Evolutionary conservation across 352 stramenopile genomes (phyloP), one percentile per base, ranked within the genome.

Genomic region (Pythium volutum): DNA sequence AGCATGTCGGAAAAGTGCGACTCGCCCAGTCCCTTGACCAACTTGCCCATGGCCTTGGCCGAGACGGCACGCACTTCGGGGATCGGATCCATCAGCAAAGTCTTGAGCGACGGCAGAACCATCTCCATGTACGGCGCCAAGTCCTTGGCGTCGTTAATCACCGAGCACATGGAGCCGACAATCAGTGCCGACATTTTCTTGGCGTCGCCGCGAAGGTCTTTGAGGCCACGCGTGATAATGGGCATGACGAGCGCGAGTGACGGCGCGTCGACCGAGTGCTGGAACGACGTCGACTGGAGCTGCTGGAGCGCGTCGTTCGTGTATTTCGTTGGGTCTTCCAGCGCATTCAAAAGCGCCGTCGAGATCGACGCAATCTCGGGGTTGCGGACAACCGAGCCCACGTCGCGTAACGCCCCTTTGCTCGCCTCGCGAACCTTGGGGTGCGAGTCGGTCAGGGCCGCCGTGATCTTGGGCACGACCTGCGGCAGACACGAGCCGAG

Each of bases 141-240:
- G 71, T 99, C 96, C 76, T 97, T 96, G 23, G 96, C 75, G 73
- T 99, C 96, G 69, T 98, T 98, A 46, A 99, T 98, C 96, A 99
- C 99, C 6, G 92, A 96, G 67, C 94, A 98, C 77, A 99, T 99
- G 67, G 98, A 99, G 55, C 98, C 98, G 20, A 97, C 96, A 69
- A 99, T 99, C 5, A 99, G 78, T 6, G 97, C 97, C 25, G 96
- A 96, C 73, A 99, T 99, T 61, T 98, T 97, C 81, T 99, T 99
- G 14, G 96, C 93, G 51, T 98, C 98, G 47, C 96, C 97, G 33
- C 77, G 84, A 41, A 97, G 89, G 70, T 99, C 98, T 62, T 95
- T 97, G n/a, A 99, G 74, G 25, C 97, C 98, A 25, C 98, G 91
- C 58, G 98, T 94, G 53, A 99, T 88, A 60, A 99, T 98, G 23